phyloP scores from a whole-genome alignment of 2,329 filamentous ascomycete genomes.

The Boeremia lycopersici region DNA sequence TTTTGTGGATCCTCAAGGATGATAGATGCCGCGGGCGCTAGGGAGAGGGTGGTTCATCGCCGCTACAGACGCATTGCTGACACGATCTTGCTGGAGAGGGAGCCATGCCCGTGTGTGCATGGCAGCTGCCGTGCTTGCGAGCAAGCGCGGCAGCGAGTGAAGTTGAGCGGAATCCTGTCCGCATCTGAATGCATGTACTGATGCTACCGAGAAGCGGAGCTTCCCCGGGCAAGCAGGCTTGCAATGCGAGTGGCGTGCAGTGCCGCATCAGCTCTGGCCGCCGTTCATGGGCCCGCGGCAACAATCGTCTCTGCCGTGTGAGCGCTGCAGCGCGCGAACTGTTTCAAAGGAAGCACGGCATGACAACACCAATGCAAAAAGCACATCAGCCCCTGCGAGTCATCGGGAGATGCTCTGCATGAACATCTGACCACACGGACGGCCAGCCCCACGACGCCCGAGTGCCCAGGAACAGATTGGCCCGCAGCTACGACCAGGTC shows the following conservation, averaged over 20 bases:
- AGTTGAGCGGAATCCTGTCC: constrained; percentile 1
- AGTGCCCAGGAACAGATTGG: not conserved
- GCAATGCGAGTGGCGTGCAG: not conserved
- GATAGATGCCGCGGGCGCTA: constrained; percentile 1
- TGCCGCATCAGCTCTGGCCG: not conserved
- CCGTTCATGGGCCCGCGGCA: not conserved
- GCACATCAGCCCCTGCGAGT: not conserved
- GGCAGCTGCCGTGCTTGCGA: not conserved
- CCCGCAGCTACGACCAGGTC: constrained; percentile 6
- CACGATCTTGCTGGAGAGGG: constrained; percentile 1
- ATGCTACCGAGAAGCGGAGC: not conserved
- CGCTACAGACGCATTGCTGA: constrained; percentile 6
- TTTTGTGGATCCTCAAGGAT: not conserved
- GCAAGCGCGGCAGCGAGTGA: constrained; percentile 2
- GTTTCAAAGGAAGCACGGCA: not conserved
- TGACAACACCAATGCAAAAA: not conserved
- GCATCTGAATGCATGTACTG: not conserved
- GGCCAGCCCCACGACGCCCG: constrained; percentile 5
- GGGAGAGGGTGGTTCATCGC: constrained; percentile 2
- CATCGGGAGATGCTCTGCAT: not conserved
- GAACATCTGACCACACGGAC: not conserved
- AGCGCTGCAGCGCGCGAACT: not conserved
- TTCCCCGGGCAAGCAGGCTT: not conserved
- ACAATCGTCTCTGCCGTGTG: not conserved
- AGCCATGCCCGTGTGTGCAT: constrained; percentile 3